A percentile compares a stretch with the other conserved stretches of the same genome.
These are phyloP conservation scores for Puccinia triticina DNA, from an alignment of 1,284 basidiomycete species.

Conservation along the genomic window DNA sequence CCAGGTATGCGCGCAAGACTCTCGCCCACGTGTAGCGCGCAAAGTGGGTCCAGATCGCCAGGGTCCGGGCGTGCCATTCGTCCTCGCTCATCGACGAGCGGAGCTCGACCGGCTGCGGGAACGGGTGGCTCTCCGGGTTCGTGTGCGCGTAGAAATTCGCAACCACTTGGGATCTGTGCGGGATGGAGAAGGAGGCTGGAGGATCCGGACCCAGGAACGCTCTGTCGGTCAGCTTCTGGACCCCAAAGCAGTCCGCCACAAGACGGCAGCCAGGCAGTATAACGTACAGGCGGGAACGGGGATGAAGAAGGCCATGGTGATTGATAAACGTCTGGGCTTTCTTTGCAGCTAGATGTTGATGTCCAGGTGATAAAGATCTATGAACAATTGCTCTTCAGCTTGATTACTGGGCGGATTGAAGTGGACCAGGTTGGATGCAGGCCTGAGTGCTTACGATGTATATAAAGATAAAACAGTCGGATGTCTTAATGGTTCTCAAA, in stretches of 20 bases:
- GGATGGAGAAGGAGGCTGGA: conserved; percentile 12
- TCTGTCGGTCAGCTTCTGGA: no score
- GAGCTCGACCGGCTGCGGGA: conserved; percentile 35
- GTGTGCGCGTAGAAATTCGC: conserved; percentile 18
- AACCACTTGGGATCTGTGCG: conserved; percentile 40
- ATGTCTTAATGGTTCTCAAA: conserved; percentile 12
- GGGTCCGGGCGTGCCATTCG: conserved; percentile 42
- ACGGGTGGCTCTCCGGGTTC: conserved; percentile 15
- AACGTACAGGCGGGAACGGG: conserved; percentile 5
- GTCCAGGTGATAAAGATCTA: not conserved
- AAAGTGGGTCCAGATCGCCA: conserved; percentile 37
- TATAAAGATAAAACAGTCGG: not conserved
- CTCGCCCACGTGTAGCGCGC: conserved; percentile 38
- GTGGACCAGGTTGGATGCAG: not conserved
- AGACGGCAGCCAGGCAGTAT: no score
- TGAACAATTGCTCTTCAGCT: not conserved
- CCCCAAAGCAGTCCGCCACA: not conserved
- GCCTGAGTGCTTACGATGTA: not conserved
- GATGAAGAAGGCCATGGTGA: conserved; percentile 21
- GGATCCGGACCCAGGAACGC: not conserved
- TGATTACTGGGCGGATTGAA: not conserved
- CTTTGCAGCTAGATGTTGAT: not conserved
- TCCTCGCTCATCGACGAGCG: not conserved
- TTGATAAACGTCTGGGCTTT: not conserved
- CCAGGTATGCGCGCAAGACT: conserved; percentile 42